Evolutionary conservation across 257 asterid genomes (phyloP).

Genomic region (Penstemon davidsonii): DNA sequence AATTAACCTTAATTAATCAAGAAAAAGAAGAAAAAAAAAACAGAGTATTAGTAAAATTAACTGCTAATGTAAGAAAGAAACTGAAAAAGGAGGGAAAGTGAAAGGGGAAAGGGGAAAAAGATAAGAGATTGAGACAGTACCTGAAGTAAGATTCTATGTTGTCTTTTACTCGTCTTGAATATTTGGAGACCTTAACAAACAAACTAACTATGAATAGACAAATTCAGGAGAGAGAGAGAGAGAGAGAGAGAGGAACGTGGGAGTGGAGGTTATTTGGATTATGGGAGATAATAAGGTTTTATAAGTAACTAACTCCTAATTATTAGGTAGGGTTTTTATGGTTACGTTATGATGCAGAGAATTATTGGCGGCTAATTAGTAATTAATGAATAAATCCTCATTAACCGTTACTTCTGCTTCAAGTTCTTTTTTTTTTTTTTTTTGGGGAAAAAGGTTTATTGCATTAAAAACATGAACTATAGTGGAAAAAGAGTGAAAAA

Average conservation of each 20-base stretch:
- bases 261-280: slow-evolving; percentile 42
- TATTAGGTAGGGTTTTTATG: slow-evolving; percentile 41
- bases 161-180: slow-evolving; percentile 33
- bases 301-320: slow-evolving; percentile 42
- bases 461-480: too few relatives aligned
- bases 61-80: background rate
- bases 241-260: slow-evolving; percentile 36
- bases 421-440: background rate
- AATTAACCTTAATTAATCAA: background rate
- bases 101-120: background rate
- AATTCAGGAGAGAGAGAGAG: slow-evolving; percentile 6
- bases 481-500: too few relatives aligned
- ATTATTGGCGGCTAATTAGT: slow-evolving; percentile 32
- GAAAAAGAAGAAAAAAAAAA: background rate
- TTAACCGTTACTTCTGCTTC: slow-evolving; percentile 38
- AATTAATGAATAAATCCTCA: background rate
- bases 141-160: slow-evolving; percentile 36
- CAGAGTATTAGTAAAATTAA: background rate
- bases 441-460: background rate
- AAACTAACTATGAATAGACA: slow-evolving; percentile 20
- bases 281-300: slow-evolving; percentile 31
- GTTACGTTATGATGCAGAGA: background rate
- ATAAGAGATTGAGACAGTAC: slow-evolving; percentile 22
- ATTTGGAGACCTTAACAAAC: slow-evolving; percentile 25
- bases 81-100: slow-evolving; percentile 34